Evolutionary conservation across 768 basidiomycete genomes (phyloP), one percentile per base, ranked within the genome.

Genomic region (Strobilomyces echinocephalus): DNA sequence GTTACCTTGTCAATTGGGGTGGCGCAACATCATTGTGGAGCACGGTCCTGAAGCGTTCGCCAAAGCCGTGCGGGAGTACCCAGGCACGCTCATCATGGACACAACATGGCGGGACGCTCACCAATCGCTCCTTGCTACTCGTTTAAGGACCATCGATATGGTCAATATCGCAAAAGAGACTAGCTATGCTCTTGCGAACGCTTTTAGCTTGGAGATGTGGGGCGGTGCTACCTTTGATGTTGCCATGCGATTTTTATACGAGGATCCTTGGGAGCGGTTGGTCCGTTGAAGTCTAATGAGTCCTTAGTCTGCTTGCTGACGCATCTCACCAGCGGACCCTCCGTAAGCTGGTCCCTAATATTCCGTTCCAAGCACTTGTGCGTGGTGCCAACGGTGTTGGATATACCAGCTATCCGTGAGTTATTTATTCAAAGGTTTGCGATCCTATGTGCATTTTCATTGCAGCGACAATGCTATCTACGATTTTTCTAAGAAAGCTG

Each of bases 61-160:
- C 47, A 97, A 94, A 74, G 97, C 97, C 38, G 92, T 98, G 52
- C 87, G 97, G 62, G 88, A 87, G 58, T 98, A 99, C 73, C 91
- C 91, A 49, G 97, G 97, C 52, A 86, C 84, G 51, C 80, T 98
- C 57, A 95, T 97, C 73, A 93, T 94, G 92, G 91, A 99, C 73
- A 98, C 95, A 28, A 98, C 95, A 2, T 97, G 97, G 95, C 90
- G 97, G 70, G 97, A 99, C 66, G 97, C 97, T 21, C 97, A 99
- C 71, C 97, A 99, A 72, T 97, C 94, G 28, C 80, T 99, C 34
- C 84, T 99, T 52, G 97, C 97, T 43, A 99, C 97, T 28, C 88
- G 97, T 56, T 79, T 99, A 46, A 84, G 97, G 58, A 98, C 97
- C 10, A 84, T 88, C 58, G 97, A 99, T 67, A 98, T 98, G 84